phyloP scores from a whole-genome alignment of 257 asterid species.

The Solanum boliviense region DNA sequence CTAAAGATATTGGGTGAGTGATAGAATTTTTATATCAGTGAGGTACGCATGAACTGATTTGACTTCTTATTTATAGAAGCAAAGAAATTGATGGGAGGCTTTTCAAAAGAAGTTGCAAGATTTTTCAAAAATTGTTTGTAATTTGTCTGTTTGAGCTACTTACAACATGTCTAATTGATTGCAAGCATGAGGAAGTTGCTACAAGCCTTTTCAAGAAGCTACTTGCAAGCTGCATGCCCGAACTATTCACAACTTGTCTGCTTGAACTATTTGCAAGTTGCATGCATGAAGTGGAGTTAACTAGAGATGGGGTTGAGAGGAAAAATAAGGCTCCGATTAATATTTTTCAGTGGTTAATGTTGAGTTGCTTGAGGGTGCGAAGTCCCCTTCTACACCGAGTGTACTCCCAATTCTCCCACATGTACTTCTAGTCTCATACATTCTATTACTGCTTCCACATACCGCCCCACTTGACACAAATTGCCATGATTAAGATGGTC shows the following conservation, averaged over 20 bases:
- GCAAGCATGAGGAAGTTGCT: background rate
- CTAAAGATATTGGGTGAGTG: background rate
- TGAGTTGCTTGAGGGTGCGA: background rate
- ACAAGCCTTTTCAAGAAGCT: background rate
- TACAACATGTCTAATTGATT: background rate
- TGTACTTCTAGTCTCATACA: background rate
- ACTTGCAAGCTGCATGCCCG: too few species aligned
- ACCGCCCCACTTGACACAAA: background rate
- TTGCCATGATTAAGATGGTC: background rate
- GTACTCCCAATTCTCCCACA: background rate
- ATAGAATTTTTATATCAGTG: too few species aligned
- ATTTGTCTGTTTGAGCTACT: too few species aligned
- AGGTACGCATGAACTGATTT: too few species aligned
- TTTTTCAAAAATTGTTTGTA: too few species aligned
- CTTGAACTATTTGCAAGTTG: background rate
- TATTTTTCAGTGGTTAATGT: background rate
- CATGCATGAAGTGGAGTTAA: background rate
- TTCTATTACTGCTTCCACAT: background rate
- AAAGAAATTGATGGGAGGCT: background rate
- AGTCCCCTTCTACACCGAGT: background rate
- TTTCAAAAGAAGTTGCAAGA: background rate
- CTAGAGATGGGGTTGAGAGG: background rate
- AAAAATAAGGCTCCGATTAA: too few species aligned
- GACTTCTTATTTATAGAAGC: background rate
- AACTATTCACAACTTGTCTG: background rate